Base-by-base conservation (phyloP, 2,329 filamentous ascomycete genomes). In the Sporothrix protearum region DNA sequence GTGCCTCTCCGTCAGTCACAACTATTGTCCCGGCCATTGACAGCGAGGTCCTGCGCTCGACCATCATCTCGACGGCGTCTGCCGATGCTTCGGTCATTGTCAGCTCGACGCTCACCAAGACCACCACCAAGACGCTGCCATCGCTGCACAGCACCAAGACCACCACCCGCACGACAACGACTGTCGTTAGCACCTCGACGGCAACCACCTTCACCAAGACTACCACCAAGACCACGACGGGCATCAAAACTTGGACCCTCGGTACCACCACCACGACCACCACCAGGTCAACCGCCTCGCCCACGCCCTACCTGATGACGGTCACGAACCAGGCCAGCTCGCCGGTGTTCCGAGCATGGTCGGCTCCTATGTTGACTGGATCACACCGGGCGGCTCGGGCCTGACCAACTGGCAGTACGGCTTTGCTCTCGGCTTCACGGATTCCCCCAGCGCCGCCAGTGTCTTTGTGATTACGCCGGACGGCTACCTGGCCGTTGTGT, bases 211-310 rank as follows among this genome's bases (percentile, higher is more conserved):
- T 22, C 19, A 68, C 66, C n/a, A 68, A 53, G 47, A 68, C 66
- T 22, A 30, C 47, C 16, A 55, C 49, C 30, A 30, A 67, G 39
- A 64, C 57, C 4, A n/a, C 53, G 10, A 42, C 19, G 19, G 42
- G 16, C 42, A 47, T 55, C 61, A 25, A n/a, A 53, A 63, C 39
- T 14, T 5, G n/a, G 7, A 69, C 70, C 19, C 42, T 69, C 22
- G 55, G n/a, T 19, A 68, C 70, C 2, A 71, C 70, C 4, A 71
- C 70, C 0, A 69, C 70, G 0, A 71, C 70, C 2, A 71, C 70
- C 30, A 64, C 70, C 7, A 16, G 8, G n/a, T 9, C 45, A 1
- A 66, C 53, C 14, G 8, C 68, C 7, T 61, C 68, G 55, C 68
- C 68, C 39, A 70, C 68, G 53, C 68, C 68, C 16, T 70, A 61